Conservation (phyloP, 2,329 filamentous ascomycete species). For the Aspergillus sp. region DNA sequence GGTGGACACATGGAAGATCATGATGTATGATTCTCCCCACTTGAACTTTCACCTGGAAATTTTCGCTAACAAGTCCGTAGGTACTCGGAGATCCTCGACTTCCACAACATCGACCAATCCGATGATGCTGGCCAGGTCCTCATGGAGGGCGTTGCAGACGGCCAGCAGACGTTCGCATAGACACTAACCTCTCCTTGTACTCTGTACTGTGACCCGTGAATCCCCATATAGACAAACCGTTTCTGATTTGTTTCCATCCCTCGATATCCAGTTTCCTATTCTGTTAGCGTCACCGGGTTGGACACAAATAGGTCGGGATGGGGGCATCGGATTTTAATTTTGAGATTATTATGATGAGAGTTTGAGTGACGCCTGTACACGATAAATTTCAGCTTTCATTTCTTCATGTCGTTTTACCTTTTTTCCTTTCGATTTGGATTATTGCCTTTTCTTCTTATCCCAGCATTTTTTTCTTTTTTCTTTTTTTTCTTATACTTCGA, state of each 20-base stretch:
- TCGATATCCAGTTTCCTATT: background rate
- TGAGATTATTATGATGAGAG: slow-evolving; percentile 1
- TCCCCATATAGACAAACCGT: background rate
- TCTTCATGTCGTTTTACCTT: too few relatives aligned
- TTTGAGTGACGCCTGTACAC: slow-evolving; percentile 10
- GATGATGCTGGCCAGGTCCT: slow-evolving; percentile 26
- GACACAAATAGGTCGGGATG: slow-evolving; percentile 4
- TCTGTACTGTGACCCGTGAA: slow-evolving; percentile 1
- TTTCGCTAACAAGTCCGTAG: slow-evolving; percentile 39
- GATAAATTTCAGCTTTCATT: slow-evolving; percentile 2
- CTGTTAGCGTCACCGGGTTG: slow-evolving; percentile 9
- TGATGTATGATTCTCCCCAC: slow-evolving; percentile 64
- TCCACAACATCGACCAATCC: slow-evolving; percentile 75
- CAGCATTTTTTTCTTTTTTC: background rate
- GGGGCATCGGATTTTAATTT: slow-evolving; percentile 1
- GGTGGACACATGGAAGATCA: slow-evolving; percentile 99
- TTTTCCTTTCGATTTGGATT: slow-evolving; percentile 1
- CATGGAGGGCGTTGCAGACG: slow-evolving; percentile 17
- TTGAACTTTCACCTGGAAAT: background rate
- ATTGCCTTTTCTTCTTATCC: background rate
- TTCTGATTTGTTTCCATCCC: background rate
- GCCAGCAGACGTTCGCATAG: slow-evolving; percentile 21
- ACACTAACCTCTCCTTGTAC: background rate
- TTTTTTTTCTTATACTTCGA: background rate
- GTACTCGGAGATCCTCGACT: slow-evolving; percentile 98